A percentile compares a stretch with the other conserved stretches of the same genome.
Evolutionary conservation across 345 rosid species (phyloP).

Genomic region (Rhizophora apiculata): DNA sequence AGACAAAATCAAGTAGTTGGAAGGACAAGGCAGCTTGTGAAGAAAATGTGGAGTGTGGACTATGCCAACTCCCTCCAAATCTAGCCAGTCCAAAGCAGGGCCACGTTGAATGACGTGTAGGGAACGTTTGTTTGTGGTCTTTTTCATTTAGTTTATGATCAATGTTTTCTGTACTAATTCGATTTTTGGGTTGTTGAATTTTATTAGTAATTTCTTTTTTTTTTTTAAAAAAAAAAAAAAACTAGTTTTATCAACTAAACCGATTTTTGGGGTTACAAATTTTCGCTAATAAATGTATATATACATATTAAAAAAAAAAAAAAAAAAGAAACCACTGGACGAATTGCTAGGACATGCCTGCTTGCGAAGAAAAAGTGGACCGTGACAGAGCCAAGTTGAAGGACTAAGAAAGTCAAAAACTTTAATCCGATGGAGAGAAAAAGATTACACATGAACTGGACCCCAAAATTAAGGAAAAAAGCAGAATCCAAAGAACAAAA

Average conservation of each 20-base stretch:
- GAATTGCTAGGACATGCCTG: too few species aligned
- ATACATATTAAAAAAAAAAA: too few species aligned
- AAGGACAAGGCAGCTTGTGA: background rate
- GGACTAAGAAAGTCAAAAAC: background rate
- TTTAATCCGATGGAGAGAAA: too few species aligned
- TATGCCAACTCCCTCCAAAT: background rate
- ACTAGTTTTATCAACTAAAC: too few species aligned
- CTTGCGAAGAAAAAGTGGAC: too few species aligned
- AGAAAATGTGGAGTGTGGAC: background rate
- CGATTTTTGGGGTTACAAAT: too few species aligned
- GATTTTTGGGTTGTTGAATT: too few species aligned
- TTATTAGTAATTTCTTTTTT: too few species aligned
- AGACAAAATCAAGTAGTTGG: background rate
- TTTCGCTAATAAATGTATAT: background rate
- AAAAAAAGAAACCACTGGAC: background rate
- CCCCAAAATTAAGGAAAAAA: too few species aligned
- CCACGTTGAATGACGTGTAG: conserved; percentile 6
- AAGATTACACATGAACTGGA: background rate
- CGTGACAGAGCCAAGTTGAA: background rate
- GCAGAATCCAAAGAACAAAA: background rate
- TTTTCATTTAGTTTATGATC: too few species aligned
- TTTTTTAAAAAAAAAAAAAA: too few species aligned
- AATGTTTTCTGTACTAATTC: too few species aligned
- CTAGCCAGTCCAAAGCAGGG: background rate
- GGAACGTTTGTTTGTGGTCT: background rate